Evolutionary conservation across 306 rosid genomes (phyloP), one percentile per base, ranked within the genome.

Genomic region (Psophocarpus tetragonolobus): DNA sequence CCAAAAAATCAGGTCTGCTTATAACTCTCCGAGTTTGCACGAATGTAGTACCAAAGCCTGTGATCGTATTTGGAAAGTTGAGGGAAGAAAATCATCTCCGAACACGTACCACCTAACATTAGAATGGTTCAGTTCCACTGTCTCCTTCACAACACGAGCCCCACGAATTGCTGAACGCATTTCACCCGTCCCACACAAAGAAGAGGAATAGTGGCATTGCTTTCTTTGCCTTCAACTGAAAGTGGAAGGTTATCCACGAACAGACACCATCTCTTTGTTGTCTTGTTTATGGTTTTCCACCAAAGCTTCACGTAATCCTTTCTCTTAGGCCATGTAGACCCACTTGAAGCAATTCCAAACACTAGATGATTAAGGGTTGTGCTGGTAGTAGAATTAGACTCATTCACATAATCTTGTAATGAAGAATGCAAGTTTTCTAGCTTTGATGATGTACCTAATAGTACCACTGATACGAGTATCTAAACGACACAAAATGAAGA

Each of bases 21-120:
- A 18, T 76, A 87, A 11, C 82, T 87, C 84, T 92, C 95, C 0
- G 93, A 92, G 64, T 84, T 81, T 1, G 92, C 27, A 32, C 97
- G 96, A 5, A 90, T 23, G 73, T 92, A 92, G 80, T 90, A 83
- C 93, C 96, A 88, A 0, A 85, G 81, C 21, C 69, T 45, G 32
- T 90, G 84, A 42, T 92, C 93, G 71, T 87, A 90, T 75, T 88
- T 85, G 8, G 92, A 85, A 30, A 92, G 92, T 2, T 83, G 89
- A 0, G 92, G 85, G 32, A 90, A 88, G 83, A 90, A 92, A 42
- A 92, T 92, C 97, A 11, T 92, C 96, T 2, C 96, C 97, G 32
- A 90, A 92, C 23, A 90, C 97, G 24, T 80, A 92, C 97, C 97
- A 92, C 18, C 90, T 82, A 62, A 90, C 96, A 57, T 58, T 58